Base-by-base conservation (phyloP, 2,329 filamentous ascomycete species). In the Pestalotiopsis fici region DNA sequence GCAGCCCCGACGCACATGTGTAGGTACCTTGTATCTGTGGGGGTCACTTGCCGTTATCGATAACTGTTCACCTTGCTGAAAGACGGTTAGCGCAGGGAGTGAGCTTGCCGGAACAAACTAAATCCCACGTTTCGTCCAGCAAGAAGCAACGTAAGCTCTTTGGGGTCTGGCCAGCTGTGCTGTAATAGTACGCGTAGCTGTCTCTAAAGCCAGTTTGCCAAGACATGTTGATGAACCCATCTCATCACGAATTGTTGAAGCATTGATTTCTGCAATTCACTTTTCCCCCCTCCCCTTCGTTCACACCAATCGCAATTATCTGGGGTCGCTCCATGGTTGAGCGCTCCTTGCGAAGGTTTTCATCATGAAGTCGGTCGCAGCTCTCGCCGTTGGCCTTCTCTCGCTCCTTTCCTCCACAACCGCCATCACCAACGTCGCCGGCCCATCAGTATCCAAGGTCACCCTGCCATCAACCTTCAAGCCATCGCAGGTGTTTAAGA, bases 401-500 rank as follows among this genome's bases (percentile, higher is more conserved):
- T 88, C 88, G 76, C 83, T 90, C 76, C 79, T 89, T 73, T 85
- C 83, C 62, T 78, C 83, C 63, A 77, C 80, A 68, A 77, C 86
- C 69, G 80, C 81, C 68, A 77, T 78, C 56, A 71, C 78, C 65
- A 71, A 69, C 37, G 62, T 69, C 59, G 66, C 71, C 65, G 69
- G 64, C 50, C 74, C 81, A 67, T 82, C 86, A 72, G 84, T 87
- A 67, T 87, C 89, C 71, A 88, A 88, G 78, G 79, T 86, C 74
- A 85, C 84, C 66, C 83, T 89, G 69, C 88, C 90, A 56, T 80
- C 87, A 73, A 85, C 86, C 69, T 97, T 98, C 84, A 91, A 88
- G 80, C 94, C 95, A 65, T 92, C 95, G 15, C 93, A 94, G 78
- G 93, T 95, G 72, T 99, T 97, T 85, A 94, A 95, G 83, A 98